Percentiles rank a stretch among this genome's conserved stretches.
phyloP scores from a whole-genome alignment of 2,329 filamentous ascomycete species.

The Xylariaceae sp. region DNA sequence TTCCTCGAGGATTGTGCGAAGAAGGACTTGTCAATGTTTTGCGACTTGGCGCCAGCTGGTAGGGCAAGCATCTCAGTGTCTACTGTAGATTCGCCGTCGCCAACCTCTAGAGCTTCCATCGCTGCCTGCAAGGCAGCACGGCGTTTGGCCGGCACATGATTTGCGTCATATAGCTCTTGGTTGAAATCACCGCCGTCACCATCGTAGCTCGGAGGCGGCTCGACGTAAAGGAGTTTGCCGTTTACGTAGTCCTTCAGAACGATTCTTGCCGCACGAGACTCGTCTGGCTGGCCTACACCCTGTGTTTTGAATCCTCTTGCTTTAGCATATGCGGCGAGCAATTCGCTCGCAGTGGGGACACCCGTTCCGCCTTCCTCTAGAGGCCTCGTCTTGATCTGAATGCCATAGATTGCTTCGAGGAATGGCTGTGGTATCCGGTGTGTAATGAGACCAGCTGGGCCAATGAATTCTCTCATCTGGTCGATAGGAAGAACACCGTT shows the following conservation, averaged over 20 bases:
- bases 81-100: constrained; percentile 35
- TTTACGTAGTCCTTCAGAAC: constrained; percentile 97
- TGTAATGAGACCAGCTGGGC: constrained; percentile 79
- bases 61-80: constrained; percentile 50
- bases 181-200: constrained; percentile 80
- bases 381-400: constrained; percentile 78
- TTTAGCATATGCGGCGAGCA: constrained; percentile 81
- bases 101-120: constrained; percentile 46
- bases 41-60: constrained; percentile 68
- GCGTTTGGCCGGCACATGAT: constrained; percentile 78
- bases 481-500: constrained; percentile 95
- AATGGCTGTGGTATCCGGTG: constrained; percentile 83
- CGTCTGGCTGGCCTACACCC: constrained; percentile 86
- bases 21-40: constrained; percentile 82
- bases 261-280: constrained; percentile 84
- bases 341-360: constrained; percentile 76
- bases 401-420: constrained; percentile 89
- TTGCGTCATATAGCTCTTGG: constrained; percentile 78
- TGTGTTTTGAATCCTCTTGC: constrained; percentile 89
- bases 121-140: constrained; percentile 60
- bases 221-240: constrained; percentile 88
- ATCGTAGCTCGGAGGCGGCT: constrained; percentile 70
- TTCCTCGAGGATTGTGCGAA: constrained; percentile 57
- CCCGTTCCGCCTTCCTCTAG: constrained; percentile 92
- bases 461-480: constrained; percentile 88